A percentile compares a stretch with the other conserved stretches of the same genome.
Evolutionary conservation across 169 alveolate genomes (phyloP).

Genomic region (Plasmodium gonderi): DNA sequence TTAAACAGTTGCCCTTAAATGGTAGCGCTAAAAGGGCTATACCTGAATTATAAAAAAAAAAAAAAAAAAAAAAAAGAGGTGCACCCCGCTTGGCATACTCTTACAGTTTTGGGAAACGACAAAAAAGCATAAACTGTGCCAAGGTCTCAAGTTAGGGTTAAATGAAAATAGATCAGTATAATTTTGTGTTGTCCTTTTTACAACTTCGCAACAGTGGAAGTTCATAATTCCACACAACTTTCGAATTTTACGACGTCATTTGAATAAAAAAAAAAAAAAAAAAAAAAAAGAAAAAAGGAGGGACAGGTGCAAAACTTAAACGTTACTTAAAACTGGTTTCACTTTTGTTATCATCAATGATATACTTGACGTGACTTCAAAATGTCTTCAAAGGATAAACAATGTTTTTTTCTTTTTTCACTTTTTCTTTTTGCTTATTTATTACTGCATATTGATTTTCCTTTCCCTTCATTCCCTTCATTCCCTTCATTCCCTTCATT

Average conservation of each 20-base stretch:
- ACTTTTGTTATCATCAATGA: no score
- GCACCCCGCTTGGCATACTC: not conserved
- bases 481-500: no score
- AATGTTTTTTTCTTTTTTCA: not conserved
- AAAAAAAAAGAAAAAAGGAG: not conserved
- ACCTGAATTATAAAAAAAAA: no score
- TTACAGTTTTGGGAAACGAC: not conserved
- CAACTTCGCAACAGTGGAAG: not conserved
- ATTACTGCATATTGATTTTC: no score
- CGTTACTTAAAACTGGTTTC: not conserved
- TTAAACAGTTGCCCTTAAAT: not conserved
- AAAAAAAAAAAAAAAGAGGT: not conserved
- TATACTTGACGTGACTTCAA: no score
- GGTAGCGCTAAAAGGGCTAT: conserved; percentile 1
- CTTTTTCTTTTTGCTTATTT: no score
- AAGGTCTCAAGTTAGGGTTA: not conserved
- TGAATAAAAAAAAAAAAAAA: not conserved
- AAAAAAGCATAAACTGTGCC: not conserved
- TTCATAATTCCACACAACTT: not conserved
- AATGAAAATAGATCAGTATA: not conserved
- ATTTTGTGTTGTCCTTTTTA: no score
- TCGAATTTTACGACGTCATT: not conserved
- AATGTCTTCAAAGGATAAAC: not conserved
- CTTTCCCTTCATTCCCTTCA: no score
- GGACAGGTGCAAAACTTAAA: not conserved